Evolutionary conservation across 257 asterid genomes (phyloP).

Genomic region (Jasminum sambac): DNA sequence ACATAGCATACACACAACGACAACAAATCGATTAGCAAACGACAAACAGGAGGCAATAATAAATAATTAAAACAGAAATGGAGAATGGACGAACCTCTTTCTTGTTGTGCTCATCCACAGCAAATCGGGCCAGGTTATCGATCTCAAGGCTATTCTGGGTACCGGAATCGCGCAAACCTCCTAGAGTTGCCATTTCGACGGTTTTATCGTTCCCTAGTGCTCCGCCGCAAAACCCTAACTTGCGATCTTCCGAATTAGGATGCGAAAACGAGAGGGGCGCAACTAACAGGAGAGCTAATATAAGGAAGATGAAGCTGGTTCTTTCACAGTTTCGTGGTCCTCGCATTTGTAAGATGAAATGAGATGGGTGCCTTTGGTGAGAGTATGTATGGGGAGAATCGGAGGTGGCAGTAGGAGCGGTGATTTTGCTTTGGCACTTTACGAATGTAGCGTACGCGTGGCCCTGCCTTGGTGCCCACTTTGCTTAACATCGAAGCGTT

Average conservation of each 20-base stretch:
- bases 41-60: not conserved
- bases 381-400: too few species aligned
- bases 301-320: not conserved
- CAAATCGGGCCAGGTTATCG: constrained; percentile 69
- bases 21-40: not conserved
- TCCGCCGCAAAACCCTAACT: constrained; percentile 41
- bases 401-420: not conserved
- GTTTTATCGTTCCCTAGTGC: constrained; percentile 15
- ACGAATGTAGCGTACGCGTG: not conserved
- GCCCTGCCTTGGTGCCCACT: not conserved
- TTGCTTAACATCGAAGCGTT: not conserved
- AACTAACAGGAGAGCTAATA: not conserved
- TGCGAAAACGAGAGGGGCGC: not conserved
- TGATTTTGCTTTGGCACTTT: not conserved
- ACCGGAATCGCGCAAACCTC: constrained; percentile 51
- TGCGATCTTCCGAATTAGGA: constrained; percentile 14
- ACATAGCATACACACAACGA: not conserved
- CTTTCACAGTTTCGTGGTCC: not conserved
- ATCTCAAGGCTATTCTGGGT: constrained; percentile 37
- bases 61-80: not conserved
- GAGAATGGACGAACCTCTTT: constrained; percentile 44
- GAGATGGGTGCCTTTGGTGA: not conserved
- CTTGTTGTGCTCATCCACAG: constrained; percentile 68
- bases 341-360: not conserved
- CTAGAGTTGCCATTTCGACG: constrained; percentile 56